These are phyloP conservation scores for Macrocybe gigantea DNA, from an alignment of 768 basidiomycete species.

Conservation along the genomic window DNA sequence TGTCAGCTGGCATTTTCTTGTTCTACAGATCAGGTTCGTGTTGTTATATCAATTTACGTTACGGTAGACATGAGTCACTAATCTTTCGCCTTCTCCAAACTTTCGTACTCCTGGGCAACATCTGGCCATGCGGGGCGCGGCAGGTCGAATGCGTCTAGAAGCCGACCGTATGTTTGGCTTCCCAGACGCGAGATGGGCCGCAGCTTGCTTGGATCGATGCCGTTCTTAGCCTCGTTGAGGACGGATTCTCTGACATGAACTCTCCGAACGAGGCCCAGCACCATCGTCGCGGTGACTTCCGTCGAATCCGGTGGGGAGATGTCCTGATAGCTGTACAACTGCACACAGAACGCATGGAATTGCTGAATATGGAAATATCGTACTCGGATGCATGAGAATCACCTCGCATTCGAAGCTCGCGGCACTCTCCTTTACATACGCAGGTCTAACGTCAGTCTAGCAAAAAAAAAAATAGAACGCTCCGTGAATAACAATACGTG, in stretches of 20 bases:
- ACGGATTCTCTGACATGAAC: slow-evolving; percentile 47
- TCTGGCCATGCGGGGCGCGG: slow-evolving; percentile 32
- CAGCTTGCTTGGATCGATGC: slow-evolving; percentile 43
- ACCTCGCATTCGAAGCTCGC: slow-evolving; percentile 61
- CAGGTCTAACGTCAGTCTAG: slow-evolving; percentile 43
- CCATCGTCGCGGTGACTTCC: slow-evolving; percentile 35
- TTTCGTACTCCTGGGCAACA: slow-evolving; percentile 18
- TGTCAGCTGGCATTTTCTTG: too few relatives aligned
- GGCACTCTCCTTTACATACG: slow-evolving; percentile 52
- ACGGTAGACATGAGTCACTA: background rate
- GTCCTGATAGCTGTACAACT: slow-evolving; percentile 49
- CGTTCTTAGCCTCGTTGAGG: slow-evolving; percentile 31
- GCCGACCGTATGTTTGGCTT: slow-evolving; percentile 43
- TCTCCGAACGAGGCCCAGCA: slow-evolving; percentile 49
- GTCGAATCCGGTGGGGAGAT: slow-evolving; percentile 32
- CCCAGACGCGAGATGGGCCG: slow-evolving; percentile 49
- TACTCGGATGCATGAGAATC: slow-evolving; percentile 6
- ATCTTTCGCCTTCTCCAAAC: slow-evolving; percentile 10
- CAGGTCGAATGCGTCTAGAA: slow-evolving; percentile 42
- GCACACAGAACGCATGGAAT: background rate
- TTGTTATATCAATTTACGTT: too few relatives aligned
- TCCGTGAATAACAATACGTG: background rate
- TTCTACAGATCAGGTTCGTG: too few relatives aligned
- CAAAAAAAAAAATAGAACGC: slow-evolving; percentile 6
- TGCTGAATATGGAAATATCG: slow-evolving; percentile 2